These are phyloP conservation scores for Lecanoromycetidae sp. DNA, from an alignment of 2,329 filamentous ascomycete genomes.

Conservation along the genomic window DNA sequence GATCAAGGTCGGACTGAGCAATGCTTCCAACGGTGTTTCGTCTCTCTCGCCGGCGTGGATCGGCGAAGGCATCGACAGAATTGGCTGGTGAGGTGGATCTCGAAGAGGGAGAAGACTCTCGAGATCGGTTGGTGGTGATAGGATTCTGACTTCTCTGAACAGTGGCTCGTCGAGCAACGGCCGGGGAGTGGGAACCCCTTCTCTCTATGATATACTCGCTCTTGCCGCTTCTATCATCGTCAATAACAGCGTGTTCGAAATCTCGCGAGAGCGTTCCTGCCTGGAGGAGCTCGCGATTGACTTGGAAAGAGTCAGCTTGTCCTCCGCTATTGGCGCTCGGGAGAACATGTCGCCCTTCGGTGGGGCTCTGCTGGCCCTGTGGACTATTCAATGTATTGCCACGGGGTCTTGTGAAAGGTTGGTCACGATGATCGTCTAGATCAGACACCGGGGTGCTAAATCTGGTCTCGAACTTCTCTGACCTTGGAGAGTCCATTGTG, in stretches of 20 bases:
- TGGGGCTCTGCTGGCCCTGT: constrained; percentile 18
- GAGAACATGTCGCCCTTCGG: constrained; percentile 26
- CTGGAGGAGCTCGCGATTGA: constrained; percentile 35
- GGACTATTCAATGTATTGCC: constrained; percentile 31
- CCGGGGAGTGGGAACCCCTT: constrained; percentile 31
- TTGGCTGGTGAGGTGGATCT: constrained; percentile 81
- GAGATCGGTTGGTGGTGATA: constrained; percentile 27
- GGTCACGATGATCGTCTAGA: constrained; percentile 75
- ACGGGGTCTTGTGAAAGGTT: constrained; percentile 48
- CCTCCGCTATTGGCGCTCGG: constrained; percentile 24
- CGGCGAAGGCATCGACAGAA: constrained; percentile 93
- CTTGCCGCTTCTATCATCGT: constrained; percentile 48
- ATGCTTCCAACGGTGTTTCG: constrained; percentile 53
- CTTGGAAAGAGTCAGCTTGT: constrained; percentile 32
- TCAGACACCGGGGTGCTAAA: constrained; percentile 53
- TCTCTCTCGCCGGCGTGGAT: constrained; percentile 73
- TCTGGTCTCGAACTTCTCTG: constrained; percentile 49
- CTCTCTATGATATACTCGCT: constrained; percentile 27
- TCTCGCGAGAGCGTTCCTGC: constrained; percentile 52
- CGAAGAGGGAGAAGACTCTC: constrained; percentile 35
- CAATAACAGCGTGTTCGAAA: constrained; percentile 74
- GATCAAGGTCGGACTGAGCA: constrained; percentile 41
- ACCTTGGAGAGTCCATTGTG: constrained; percentile 46
- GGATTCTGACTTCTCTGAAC: constrained; percentile 24
- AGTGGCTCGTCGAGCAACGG: constrained; percentile 25